Percentiles rank a stretch among this genome's conserved stretches.
These are phyloP conservation scores for Cicer chorassanicum DNA, from an alignment of 306 rosid species.

Conservation along the genomic window DNA sequence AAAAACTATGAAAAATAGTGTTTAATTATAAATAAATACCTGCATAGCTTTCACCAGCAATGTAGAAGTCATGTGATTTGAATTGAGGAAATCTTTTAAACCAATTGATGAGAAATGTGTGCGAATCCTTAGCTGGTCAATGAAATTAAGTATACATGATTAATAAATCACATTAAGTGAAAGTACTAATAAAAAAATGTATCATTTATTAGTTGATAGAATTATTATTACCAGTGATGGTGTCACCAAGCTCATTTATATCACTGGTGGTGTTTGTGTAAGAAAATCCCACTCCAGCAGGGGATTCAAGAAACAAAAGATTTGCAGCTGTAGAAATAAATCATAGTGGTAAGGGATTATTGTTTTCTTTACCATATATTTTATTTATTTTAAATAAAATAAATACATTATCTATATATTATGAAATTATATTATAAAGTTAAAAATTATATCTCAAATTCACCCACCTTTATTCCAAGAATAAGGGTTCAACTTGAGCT, in stretches of 20 bases:
- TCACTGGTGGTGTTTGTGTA: slow-evolving; percentile 75
- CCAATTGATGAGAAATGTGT: slow-evolving; percentile 72
- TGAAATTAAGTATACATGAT: neutral
- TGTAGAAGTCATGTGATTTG: slow-evolving; percentile 78
- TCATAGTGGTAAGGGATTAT: neutral
- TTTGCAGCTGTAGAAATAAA: slow-evolving; percentile 65
- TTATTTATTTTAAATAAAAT: neutral
- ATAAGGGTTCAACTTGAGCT: slow-evolving; percentile 74
- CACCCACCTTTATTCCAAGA: slow-evolving; percentile 76
- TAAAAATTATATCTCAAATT: slow-evolving; percentile 9
- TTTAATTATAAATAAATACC: slow-evolving; percentile 48
- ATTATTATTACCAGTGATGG: slow-evolving; percentile 59
- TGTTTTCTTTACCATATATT: neutral
- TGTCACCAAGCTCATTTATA: slow-evolving; percentile 65
- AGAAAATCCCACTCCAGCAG: slow-evolving; percentile 89
- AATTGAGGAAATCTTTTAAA: slow-evolving; percentile 75
- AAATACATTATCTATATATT: neutral
- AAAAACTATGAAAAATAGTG: neutral
- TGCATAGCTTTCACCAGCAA: slow-evolving; percentile 92
- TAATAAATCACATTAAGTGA: slow-evolving; percentile 16
- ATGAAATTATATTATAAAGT: neutral
- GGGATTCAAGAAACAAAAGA: slow-evolving; percentile 79
- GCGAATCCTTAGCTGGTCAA: slow-evolving; percentile 73
- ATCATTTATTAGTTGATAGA: neutral
- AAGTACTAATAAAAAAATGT: neutral